Evolutionary conservation across 2,329 filamentous ascomycete genomes (phyloP), one percentile per base, ranked within the genome.

Genomic region (Fusarium illudens): DNA sequence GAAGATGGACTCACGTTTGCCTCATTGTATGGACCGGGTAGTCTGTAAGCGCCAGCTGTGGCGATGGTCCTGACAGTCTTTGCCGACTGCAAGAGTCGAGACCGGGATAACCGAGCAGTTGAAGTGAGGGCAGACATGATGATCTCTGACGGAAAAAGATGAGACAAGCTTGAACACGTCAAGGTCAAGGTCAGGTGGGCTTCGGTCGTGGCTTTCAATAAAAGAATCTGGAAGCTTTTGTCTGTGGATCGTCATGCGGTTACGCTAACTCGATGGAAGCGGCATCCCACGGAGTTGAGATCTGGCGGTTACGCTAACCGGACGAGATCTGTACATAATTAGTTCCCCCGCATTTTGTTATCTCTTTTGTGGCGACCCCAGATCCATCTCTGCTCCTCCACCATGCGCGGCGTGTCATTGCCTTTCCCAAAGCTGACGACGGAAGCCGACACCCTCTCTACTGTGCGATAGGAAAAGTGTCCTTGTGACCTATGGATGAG

Each of bases 251-350:
- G 4, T n/a, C 17, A 17, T 42, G 52, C 52, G 52, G 52, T 29
- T 55, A 46, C 52, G 52, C 52, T 55, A 55, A 46, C 52, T 44
- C 12, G 3, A 53, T 53, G 34, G 30, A 36, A 52, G 4, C 34
- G 50, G 36, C 37, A 44, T 55, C 19, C 32, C 37, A 33, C 36
- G 37, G 37, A 10, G 27, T 54, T 25, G 33, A 37, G 15, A 19
- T 52, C 49, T 37, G 22, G 52, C 52, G 52, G 52, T 25, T 55
- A 55, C 52, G 52, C 52, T 55, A 55, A 55, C 52, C 52, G 19
- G 17, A 10, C 37, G 15, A 46, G 52, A 55, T 55, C 51, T 30
- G 12, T 11, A 22, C 39, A n/a, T 27, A 22, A 27, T 13, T 7
- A 6, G 13, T 39, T 34, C 22, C 51, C 39, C 52, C 52, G 52